Percentiles rank a stretch among this genome's conserved stretches.
Conservation (phyloP, 2,329 filamentous ascomycete species). For the Colletotrichum higginsianum region DNA sequence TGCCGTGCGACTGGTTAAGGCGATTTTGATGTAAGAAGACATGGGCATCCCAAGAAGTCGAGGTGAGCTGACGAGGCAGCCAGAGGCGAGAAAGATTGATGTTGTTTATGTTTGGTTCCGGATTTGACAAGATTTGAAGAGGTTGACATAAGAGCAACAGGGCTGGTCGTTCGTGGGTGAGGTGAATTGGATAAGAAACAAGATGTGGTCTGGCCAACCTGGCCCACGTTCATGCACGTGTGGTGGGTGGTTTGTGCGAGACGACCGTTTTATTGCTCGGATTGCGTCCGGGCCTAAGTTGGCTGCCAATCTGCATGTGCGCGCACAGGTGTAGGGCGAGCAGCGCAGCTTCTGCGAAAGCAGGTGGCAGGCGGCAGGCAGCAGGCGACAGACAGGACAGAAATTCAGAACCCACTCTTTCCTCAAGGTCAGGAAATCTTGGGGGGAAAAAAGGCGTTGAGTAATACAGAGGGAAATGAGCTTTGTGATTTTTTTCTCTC, state of each 20-base stretch:
- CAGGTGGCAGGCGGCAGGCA: constrained; percentile 9
- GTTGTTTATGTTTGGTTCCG: not conserved
- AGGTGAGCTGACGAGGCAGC: not conserved
- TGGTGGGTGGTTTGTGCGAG: not conserved
- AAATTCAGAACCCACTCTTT: not conserved
- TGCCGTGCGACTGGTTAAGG: constrained; percentile 27
- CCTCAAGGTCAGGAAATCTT: not conserved
- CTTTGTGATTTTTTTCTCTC: not conserved
- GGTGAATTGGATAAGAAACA: constrained; percentile 16
- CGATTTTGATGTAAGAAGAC: constrained; percentile 7
- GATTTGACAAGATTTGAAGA: constrained; percentile 11
- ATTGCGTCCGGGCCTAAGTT: constrained; percentile 28
- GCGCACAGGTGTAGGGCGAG: constrained; percentile 7
- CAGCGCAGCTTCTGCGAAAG: constrained; percentile 6
- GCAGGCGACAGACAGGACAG: not conserved
- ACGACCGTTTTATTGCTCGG: constrained; percentile 20
- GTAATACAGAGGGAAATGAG: constrained; percentile 6
- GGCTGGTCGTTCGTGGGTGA: constrained; percentile 6
- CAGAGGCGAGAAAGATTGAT: not conserved
- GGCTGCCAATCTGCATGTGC: constrained; percentile 19
- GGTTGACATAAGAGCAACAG: constrained; percentile 29
- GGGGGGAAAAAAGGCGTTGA: not conserved
- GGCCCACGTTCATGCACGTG: not conserved
- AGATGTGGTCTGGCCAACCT: constrained; percentile 22
- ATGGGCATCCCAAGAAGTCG: constrained; percentile 9